Conservation (phyloP, 1,284 basidiomycete species). For the Hymenochaete sp. region DNA sequence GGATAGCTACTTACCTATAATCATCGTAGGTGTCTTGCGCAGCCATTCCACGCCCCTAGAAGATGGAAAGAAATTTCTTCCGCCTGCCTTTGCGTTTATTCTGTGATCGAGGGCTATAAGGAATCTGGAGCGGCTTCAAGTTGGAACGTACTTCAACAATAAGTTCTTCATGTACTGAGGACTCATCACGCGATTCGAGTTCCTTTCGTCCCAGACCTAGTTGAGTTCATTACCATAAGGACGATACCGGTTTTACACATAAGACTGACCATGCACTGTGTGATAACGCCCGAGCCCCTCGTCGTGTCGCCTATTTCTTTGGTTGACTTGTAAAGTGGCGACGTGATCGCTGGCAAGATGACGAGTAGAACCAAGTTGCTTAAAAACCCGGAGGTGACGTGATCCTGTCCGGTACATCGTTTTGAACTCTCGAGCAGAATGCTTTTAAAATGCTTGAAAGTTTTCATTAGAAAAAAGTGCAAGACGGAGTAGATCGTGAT, state of each 20-base stretch:
- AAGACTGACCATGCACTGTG: slow-evolving; percentile 13
- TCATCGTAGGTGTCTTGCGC: slow-evolving; percentile 25
- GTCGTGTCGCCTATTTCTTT: slow-evolving; percentile 17
- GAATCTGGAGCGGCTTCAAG: slow-evolving; percentile 30
- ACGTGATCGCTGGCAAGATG: slow-evolving; percentile 6
- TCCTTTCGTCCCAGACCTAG: too few relatives aligned
- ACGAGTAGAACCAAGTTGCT: slow-evolving; percentile 10
- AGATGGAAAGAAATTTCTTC: slow-evolving; percentile 27
- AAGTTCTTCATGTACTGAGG: too few relatives aligned
- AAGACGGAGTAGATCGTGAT: too few relatives aligned
- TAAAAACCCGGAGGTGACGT: not conserved
- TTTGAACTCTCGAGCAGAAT: not conserved
- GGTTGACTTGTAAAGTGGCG: slow-evolving; percentile 18
- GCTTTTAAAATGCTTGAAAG: not conserved
- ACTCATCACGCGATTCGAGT: too few relatives aligned
- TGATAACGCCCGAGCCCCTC: slow-evolving; percentile 10
- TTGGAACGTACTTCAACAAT: slow-evolving; percentile 26
- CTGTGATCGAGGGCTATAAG: slow-evolving; percentile 24
- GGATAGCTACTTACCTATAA: slow-evolving; percentile 26
- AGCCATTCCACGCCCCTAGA: slow-evolving; percentile 23
- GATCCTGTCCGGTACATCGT: not conserved
- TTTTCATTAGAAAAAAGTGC: not conserved
- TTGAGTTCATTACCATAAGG: slow-evolving; percentile 29
- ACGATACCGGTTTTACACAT: slow-evolving; percentile 19
- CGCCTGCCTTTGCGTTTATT: slow-evolving; percentile 35